Conservation (phyloP, 192 early-diverging fungal genomes). For the Dissophora globulifera region DNA sequence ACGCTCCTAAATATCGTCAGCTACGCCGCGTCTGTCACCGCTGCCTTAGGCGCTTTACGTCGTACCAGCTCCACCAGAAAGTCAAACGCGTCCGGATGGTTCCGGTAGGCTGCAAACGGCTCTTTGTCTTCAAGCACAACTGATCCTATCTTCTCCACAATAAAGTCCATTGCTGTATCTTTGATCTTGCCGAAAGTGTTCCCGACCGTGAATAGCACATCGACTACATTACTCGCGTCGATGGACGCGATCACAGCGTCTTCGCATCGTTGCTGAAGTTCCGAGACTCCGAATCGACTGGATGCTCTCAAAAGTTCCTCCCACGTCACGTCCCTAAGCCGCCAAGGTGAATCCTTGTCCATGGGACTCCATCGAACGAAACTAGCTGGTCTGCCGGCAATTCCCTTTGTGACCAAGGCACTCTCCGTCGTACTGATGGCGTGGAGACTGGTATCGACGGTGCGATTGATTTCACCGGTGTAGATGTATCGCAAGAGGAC, state of each 20-base stretch:
- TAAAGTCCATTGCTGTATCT: conserved; percentile 2
- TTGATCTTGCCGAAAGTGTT: background rate
- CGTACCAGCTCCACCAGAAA: conserved; percentile 16
- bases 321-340: conserved; percentile 6
- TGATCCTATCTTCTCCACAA: background rate
- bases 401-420: too few species aligned
- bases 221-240: background rate
- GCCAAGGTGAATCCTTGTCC: too few species aligned
- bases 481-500: conserved; percentile 12
- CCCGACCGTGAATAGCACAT: background rate
- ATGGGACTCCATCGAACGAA: too few species aligned
- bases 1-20: too few species aligned
- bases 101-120: conserved; percentile 7
- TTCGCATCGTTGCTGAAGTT: background rate
- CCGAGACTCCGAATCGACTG: background rate
- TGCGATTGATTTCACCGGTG: background rate
- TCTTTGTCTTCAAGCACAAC: background rate
- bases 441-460: background rate
- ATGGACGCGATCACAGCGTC: background rate
- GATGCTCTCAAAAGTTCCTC: conserved; percentile 6
- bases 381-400: background rate
- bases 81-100: conserved; percentile 5
- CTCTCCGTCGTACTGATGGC: conserved; percentile 1
- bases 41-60: too few species aligned
- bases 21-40: too few species aligned